Percentiles rank a stretch among this genome's conserved stretches.
These are phyloP conservation scores for Cercophora sp. DNA, from an alignment of 495 filamentous ascomycete species.

Conservation along the genomic window DNA sequence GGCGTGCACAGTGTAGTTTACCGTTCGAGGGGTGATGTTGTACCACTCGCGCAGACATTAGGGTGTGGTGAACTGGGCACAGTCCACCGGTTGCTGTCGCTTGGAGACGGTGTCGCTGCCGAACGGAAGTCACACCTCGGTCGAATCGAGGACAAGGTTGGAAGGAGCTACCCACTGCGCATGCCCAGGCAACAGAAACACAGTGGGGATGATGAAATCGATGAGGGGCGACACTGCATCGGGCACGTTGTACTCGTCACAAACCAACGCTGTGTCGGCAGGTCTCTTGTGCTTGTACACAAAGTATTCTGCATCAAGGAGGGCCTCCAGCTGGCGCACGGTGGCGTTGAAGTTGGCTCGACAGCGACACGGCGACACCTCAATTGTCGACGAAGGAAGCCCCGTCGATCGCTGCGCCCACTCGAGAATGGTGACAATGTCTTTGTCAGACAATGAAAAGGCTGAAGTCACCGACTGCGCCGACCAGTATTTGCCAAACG, in stretches of 20 bases:
- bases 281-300: not conserved
- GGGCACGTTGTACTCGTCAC: not conserved
- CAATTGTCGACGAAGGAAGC: not conserved
- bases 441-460: not conserved
- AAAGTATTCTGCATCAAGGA: not conserved
- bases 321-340: not conserved
- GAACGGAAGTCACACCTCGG: not conserved
- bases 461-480: not conserved
- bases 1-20: slow-evolving; percentile 2
- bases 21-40: not conserved
- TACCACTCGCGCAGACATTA: not conserved
- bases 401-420: not conserved
- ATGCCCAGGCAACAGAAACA: not conserved
- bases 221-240: not conserved
- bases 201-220: not conserved
- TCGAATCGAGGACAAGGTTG: not conserved
- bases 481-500: not conserved
- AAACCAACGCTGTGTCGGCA: not conserved
- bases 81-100: not conserved
- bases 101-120: not conserved
- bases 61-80: not conserved
- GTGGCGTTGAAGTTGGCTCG: not conserved
- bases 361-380: not conserved
- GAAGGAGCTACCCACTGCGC: not conserved
- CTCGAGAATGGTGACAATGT: not conserved